Conservation (phyloP, 768 basidiomycete genomes). For the Lactarius sanguifluus region DNA sequence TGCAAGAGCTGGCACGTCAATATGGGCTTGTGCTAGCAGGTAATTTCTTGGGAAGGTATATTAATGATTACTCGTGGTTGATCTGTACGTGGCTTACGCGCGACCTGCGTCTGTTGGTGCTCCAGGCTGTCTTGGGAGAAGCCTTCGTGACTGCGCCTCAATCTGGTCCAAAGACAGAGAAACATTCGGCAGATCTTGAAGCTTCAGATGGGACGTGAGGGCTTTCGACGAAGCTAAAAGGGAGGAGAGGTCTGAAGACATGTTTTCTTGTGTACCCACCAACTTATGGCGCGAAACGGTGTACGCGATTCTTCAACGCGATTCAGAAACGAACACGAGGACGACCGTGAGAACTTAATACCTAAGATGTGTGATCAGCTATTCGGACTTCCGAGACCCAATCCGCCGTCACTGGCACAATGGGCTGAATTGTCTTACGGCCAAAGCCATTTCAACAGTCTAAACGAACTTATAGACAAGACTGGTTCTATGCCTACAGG, state of each 20-base stretch:
- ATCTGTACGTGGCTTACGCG: constrained; percentile 50
- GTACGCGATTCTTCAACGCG: background rate
- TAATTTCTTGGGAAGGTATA: constrained; percentile 60
- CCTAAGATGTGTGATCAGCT: background rate
- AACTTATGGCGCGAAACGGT: background rate
- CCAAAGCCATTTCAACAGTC: background rate
- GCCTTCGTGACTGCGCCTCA: constrained; percentile 85
- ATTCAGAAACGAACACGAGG: background rate
- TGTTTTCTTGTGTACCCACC: constrained; percentile 8
- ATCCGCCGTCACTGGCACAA: background rate
- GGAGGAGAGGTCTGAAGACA: constrained; percentile 61
- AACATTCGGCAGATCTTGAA: constrained; percentile 83
- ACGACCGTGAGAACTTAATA: constrained; percentile 6
- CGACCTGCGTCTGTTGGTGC: constrained; percentile 65
- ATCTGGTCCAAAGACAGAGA: constrained; percentile 92
- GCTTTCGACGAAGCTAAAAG: constrained; percentile 67
- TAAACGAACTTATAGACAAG: background rate
- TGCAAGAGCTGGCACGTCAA: constrained; percentile 87
- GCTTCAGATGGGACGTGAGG: constrained; percentile 73
- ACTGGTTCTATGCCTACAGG: background rate
- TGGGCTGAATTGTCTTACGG: background rate
- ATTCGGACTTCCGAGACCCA: too few species aligned
- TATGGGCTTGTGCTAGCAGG: constrained; percentile 88
- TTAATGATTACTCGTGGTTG: constrained; percentile 17
- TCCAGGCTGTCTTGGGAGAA: constrained; percentile 70